These are phyloP conservation scores for Gonapodya sp. DNA, from an alignment of 192 early-diverging fungal genomes.

Conservation along the genomic window DNA sequence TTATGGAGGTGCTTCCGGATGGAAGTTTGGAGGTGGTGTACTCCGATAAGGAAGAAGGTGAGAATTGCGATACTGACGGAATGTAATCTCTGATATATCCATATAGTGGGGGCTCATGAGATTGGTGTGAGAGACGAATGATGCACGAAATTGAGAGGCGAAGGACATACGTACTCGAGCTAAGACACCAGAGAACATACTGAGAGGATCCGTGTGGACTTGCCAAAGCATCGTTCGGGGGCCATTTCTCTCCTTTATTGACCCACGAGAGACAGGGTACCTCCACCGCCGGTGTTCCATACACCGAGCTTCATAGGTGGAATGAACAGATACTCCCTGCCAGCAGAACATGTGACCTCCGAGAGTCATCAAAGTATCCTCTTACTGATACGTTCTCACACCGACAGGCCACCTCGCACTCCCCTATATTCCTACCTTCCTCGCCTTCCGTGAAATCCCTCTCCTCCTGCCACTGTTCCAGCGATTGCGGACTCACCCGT, in stretches of 20 bases:
- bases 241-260: too few relatives aligned
- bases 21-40: slow-evolving; percentile 52
- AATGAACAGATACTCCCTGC: too few relatives aligned
- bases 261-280: too few relatives aligned
- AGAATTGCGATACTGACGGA: not conserved
- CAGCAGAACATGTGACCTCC: not conserved
- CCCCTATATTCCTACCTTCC: slow-evolving; percentile 81
- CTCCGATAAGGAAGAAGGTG: slow-evolving; percentile 28
- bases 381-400: not conserved
- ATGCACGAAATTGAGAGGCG: too few relatives aligned
- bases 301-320: too few relatives aligned
- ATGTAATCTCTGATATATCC: not conserved
- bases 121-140: too few relatives aligned
- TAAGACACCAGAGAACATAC: too few relatives aligned
- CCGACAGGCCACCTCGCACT: slow-evolving; percentile 44
- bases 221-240: too few relatives aligned
- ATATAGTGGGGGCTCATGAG: not conserved
- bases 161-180: too few relatives aligned
- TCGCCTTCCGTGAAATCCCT: slow-evolving; percentile 82
- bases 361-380: not conserved
- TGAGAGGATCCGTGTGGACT: too few relatives aligned
- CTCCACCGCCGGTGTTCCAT: too few relatives aligned
- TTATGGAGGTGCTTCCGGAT: not conserved
- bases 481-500: slow-evolving; percentile 25
- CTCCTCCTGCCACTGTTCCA: slow-evolving; percentile 48